Base-by-base conservation (phyloP, 2,329 filamentous ascomycete species). In the Venturia effusa region DNA sequence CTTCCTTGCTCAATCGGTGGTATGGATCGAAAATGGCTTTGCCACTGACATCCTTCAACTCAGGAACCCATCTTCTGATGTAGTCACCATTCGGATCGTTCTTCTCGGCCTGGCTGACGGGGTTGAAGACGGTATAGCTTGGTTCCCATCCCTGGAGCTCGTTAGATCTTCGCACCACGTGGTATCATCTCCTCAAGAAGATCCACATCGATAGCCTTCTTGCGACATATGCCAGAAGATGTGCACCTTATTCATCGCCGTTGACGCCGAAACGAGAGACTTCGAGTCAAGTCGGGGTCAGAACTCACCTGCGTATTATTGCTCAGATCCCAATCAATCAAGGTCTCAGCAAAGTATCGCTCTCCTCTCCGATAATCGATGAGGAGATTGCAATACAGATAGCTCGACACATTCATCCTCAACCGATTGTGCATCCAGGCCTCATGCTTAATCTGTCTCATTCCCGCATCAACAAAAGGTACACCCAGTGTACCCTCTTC, bases 61-160 rank as follows among this genome's bases (percentile, higher is more conserved):
- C 74, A 0, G 73, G 73, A 1, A 76, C 71, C 74, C 72, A 69
- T 62, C 72, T 72, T 4, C 74, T 63, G 13, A 76, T 76, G 61
- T 74, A 76, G 7, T 75, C 73, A 2, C 74, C 74, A 27, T 73
- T 65, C 0, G 72, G 72, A 61, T 76, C 74, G 59, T 74, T 75
- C 62, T 67, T 71, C 68, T 76, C 74, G 4, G 73, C 74, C 61
- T 76, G 74, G 1, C 64, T 68, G 5, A 75, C 72, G 3, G 74
- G 74, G 64, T 79, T 80, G 69, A 79, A 80, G 11, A 79, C 73
- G 0, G 79, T 81, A 64, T 80, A 81, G 22, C 71, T 74, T 0
- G 80, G 80, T 70, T 82, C 78, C 80, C 79, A 81, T 39, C 77
- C 75, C 64, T 82, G 75, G 19, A 79, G 77, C 67, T 83, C 79